Base-by-base conservation (phyloP, 257 asterid species). In the Fraxinus excelsior region DNA sequence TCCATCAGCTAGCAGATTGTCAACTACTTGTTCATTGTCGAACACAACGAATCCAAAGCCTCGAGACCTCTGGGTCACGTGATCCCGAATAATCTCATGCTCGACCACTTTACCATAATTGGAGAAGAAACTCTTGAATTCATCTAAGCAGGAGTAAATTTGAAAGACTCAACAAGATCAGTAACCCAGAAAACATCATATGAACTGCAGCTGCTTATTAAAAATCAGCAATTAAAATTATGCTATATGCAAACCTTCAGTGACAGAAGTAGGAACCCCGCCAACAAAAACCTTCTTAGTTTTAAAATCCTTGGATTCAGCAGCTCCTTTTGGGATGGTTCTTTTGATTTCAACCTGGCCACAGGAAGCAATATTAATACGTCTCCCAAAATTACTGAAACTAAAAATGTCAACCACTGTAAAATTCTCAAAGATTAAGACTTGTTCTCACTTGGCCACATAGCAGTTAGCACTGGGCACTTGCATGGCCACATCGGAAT, bases 11-110 rank as follows among this genome's bases (percentile, higher is more conserved):
- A 94, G 83, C 53, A 94, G 64, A 75, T 34, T 87, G 74, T 94
- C 98, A 73, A 92, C 98, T 34, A 91, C 96, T 82, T 87, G 91
- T 42, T 94, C 97, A 73, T 67, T 90, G 81, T 95, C 99, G 73
- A 95, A 95, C 56, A 90, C 93, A 73, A 95, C 69, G 79, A 95
- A 95, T 23, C 99, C 99, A 91, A 95, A 95, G 38, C 99, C 99
- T 72, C 99, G 92, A 67, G 99, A 95, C 73, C 91, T 91, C 87
- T 93, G 91, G 25, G 98, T 88, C 72, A 84, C 87, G 31, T 93
- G 99, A 82, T 95, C 98, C 40, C 96, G 87, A 19, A 95, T 95
- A 44, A 95, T 93, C 93, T 95, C 97, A 19, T 91, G 96, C 87
- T 93, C 98, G 5, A 84, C 82, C 49, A 95, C 97, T 78, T 93